phyloP scores from a whole-genome alignment of 805 yeast species.

The Ogataea trehalophila region DNA sequence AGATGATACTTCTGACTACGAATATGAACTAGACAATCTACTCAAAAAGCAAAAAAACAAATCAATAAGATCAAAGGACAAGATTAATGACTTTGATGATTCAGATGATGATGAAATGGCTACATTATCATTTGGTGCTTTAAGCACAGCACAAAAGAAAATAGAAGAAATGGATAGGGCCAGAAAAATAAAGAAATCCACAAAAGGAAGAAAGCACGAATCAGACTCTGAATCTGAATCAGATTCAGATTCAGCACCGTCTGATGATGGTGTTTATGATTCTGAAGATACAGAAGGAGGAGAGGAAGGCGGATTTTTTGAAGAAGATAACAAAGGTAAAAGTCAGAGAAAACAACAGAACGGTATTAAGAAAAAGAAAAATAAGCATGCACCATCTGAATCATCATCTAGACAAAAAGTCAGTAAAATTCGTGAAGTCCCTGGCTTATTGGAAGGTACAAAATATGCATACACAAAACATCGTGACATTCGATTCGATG shows the following conservation, averaged over 20 bases:
- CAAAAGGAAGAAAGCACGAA: conserved; percentile 6
- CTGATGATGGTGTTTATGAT: conserved; percentile 3
- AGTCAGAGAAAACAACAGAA: conserved; percentile 9
- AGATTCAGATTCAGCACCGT: conserved; percentile 22
- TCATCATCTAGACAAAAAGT: conserved; percentile 69
- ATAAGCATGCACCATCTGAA: conserved; percentile 88
- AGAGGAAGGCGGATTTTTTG: conserved; percentile 35
- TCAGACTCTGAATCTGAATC: conserved; percentile 15
- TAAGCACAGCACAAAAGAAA: conserved; percentile 55
- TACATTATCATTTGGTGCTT: conserved; percentile 59
- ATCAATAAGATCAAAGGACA: neutral
- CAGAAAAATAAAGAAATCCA: conserved; percentile 5
- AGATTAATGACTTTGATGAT: conserved; percentile 12
- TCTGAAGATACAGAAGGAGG: conserved; percentile 4
- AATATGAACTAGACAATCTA: conserved; percentile 7
- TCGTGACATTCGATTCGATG: conserved; percentile 85
- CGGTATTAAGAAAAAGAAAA: conserved; percentile 32
- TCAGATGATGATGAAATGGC: conserved; percentile 42
- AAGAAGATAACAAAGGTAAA: conserved; percentile 25
- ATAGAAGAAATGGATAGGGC: conserved; percentile 25
- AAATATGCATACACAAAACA: conserved; percentile 41
- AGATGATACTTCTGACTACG: conserved; percentile 17
- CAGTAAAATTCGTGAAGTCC: conserved; percentile 65
- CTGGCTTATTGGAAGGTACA: conserved; percentile 46
- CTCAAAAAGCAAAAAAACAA: neutral